These are phyloP conservation scores for Candida maesae DNA, from an alignment of 805 yeast genomes.

Conservation along the genomic window DNA sequence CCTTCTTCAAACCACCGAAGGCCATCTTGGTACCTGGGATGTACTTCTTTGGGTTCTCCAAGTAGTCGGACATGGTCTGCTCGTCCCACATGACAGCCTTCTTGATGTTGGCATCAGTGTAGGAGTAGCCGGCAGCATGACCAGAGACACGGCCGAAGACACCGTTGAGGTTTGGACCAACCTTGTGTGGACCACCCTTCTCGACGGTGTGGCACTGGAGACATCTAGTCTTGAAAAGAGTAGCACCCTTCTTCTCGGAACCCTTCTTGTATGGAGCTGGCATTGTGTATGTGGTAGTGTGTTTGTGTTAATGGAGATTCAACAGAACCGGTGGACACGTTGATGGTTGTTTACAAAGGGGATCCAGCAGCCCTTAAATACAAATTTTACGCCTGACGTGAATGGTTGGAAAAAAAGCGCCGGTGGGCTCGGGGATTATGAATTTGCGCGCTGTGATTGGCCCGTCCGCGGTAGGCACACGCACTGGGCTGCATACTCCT, in stretches of 20 bases:
- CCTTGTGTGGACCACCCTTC: conserved; percentile 95
- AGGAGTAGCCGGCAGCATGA: conserved; percentile 86
- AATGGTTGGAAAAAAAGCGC: conserved; percentile 18
- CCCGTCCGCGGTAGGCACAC: conserved; percentile 1
- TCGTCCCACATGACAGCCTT: conserved; percentile 87
- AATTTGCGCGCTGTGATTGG: conserved; percentile 24
- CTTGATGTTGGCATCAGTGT: conserved; percentile 97
- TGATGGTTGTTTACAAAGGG: neutral
- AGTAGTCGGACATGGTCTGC: conserved; percentile 89
- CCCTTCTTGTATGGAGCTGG: conserved; percentile 41
- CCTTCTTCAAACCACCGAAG: conserved; percentile 98
- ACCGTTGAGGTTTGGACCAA: conserved; percentile 98
- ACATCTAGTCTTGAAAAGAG: conserved; percentile 97
- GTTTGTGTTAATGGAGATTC: conserved; percentile 1
- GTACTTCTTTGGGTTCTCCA: conserved; percentile 99
- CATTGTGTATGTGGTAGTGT: conserved; percentile 18
- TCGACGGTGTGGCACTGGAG: conserved; percentile 98
- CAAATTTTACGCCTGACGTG: conserved; percentile 14
- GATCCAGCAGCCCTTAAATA: conserved; percentile 10
- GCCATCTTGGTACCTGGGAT: conserved; percentile 99
- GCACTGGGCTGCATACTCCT: neutral
- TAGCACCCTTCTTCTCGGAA: conserved; percentile 93
- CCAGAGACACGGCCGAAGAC: conserved; percentile 91
- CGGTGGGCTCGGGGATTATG: conserved; percentile 22
- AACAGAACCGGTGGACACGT: too few species aligned